A percentile compares a stretch with the other conserved stretches of the same genome.
phyloP scores from a whole-genome alignment of 306 rosid genomes.

The Styphnolobium japonicum region DNA sequence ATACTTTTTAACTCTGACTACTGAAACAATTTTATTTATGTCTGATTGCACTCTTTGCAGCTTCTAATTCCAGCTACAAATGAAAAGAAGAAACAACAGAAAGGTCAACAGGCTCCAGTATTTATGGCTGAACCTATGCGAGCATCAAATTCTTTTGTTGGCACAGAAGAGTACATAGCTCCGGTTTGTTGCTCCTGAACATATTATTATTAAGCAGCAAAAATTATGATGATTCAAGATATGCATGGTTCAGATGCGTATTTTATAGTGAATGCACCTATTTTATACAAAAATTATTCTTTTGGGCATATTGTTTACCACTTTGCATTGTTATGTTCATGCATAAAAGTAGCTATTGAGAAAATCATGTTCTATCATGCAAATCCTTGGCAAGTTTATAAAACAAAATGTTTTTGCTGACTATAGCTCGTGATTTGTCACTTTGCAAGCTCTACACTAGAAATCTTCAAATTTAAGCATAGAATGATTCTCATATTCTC shows the following conservation, averaged over 20 bases:
- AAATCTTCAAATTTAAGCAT: background rate
- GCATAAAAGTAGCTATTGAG: background rate
- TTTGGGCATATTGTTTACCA: background rate
- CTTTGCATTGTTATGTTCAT: background rate
- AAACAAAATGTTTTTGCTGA: background rate
- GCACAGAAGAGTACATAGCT: slow-evolving; percentile 98
- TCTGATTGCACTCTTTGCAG: slow-evolving; percentile 39
- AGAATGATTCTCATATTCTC: too few relatives aligned
- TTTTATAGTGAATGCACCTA: background rate
- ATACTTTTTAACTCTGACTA: background rate
- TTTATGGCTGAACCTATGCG: slow-evolving; percentile 95
- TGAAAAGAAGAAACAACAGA: slow-evolving; percentile 64
- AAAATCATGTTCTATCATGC: background rate
- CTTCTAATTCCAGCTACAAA: slow-evolving; percentile 57
- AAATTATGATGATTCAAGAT: background rate
- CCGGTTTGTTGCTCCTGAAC: slow-evolving; percentile 60
- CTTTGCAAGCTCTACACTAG: background rate
- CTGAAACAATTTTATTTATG: background rate
- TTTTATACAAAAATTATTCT: background rate
- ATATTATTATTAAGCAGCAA: background rate
- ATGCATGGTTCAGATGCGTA: background rate
- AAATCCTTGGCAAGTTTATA: background rate
- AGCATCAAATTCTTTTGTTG: slow-evolving; percentile 96
- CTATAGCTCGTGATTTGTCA: background rate
- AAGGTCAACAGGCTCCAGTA: slow-evolving; percentile 60